Conservation (phyloP, 2,329 filamentous ascomycete genomes). For the Hyphodiscus sp. region DNA sequence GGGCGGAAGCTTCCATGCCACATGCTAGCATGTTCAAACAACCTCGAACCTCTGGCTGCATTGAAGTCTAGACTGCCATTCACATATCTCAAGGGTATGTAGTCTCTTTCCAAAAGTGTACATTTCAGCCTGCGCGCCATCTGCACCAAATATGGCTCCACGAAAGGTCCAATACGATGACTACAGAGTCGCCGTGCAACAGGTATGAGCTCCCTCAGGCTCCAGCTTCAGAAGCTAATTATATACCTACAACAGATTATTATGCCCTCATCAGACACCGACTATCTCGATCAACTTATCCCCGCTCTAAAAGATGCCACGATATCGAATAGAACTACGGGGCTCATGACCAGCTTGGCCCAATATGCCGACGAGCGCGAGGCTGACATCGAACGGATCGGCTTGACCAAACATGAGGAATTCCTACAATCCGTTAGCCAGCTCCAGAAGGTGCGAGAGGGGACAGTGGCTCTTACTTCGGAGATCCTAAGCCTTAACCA, state of each 20-base stretch:
- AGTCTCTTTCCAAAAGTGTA: not conserved
- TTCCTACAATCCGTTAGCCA: slow-evolving; percentile 92
- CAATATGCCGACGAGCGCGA: slow-evolving; percentile 84
- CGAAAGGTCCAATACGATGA: slow-evolving; percentile 27
- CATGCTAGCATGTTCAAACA: not conserved
- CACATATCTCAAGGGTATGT: not conserved
- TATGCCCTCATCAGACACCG: slow-evolving; percentile 80
- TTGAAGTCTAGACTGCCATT: not conserved
- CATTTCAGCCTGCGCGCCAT: not conserved
- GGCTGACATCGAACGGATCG: slow-evolving; percentile 86
- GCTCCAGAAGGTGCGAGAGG: slow-evolving; percentile 84
- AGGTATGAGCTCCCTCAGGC: slow-evolving; percentile 15
- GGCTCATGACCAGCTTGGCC: slow-evolving; percentile 70
- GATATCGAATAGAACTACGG: slow-evolving; percentile 62
- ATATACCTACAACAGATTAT: slow-evolving; percentile 62
- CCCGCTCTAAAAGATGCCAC: slow-evolving; percentile 89
- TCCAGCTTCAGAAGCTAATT: slow-evolving; percentile 4
- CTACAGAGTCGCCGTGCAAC: slow-evolving; percentile 27
- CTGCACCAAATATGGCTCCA: slow-evolving; percentile 16
- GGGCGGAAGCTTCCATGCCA: not conserved
- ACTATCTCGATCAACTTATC: slow-evolving; percentile 94
- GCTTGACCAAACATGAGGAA: slow-evolving; percentile 92
- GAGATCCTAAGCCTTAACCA: slow-evolving; percentile 92
- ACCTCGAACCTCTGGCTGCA: not conserved
- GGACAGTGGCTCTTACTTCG: slow-evolving; percentile 78